Evolutionary conservation across 2,329 filamentous ascomycete genomes (phyloP).

Genomic region (Aspergillus tanneri): DNA sequence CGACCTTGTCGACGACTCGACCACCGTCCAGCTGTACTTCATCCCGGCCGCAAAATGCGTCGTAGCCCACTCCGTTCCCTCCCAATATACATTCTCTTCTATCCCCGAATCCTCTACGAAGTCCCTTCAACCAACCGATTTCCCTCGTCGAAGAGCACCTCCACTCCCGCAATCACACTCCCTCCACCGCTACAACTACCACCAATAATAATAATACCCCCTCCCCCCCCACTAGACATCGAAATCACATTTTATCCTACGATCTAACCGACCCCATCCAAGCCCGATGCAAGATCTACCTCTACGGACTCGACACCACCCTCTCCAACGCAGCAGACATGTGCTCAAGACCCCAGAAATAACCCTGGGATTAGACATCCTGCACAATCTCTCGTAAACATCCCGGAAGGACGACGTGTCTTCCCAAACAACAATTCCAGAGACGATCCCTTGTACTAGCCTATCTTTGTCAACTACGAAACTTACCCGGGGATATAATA

Average conservation of each 20-base stretch:
- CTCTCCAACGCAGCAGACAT: background rate
- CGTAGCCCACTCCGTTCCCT: background rate
- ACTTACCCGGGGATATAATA: background rate
- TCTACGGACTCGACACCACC: background rate
- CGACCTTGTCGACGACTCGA: conserved; percentile 14
- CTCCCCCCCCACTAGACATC: background rate
- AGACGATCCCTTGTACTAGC: background rate
- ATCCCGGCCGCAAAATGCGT: too few species aligned
- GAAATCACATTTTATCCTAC: background rate
- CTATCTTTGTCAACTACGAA: background rate
- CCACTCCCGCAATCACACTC: too few species aligned
- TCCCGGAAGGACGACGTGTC: background rate
- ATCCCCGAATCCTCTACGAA: background rate
- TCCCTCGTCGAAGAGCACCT: too few species aligned
- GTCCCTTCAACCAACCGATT: background rate
- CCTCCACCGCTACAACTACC: too few species aligned
- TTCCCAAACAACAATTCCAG: background rate
- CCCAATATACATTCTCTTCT: background rate
- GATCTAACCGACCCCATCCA: background rate
- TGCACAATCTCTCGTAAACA: background rate
- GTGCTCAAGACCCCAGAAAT: background rate
- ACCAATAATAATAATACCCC: too few species aligned
- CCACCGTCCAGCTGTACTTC: conserved; percentile 20
- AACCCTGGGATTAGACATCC: background rate
- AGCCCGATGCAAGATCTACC: background rate